These are phyloP conservation scores for Talaromyces trachyspermus DNA, from an alignment of 495 filamentous ascomycete genomes.

Conservation along the genomic window DNA sequence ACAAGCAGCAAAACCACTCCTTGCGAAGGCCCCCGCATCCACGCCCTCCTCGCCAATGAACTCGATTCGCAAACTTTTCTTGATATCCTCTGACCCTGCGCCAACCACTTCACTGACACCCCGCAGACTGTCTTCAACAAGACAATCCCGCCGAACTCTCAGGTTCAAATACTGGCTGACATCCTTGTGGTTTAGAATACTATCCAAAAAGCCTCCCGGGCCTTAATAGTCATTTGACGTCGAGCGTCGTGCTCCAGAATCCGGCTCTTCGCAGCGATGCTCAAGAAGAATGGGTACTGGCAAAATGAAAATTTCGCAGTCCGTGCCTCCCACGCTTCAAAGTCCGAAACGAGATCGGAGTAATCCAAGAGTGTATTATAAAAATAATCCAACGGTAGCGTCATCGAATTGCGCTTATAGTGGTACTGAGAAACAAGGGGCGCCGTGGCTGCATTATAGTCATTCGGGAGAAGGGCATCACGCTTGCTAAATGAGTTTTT, in stretches of 20 bases:
- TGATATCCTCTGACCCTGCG: conserved; percentile 77
- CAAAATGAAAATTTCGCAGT: conserved; percentile 79
- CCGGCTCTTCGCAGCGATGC: conserved; percentile 88
- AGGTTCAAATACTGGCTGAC: conserved; percentile 76
- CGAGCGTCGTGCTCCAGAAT: conserved; percentile 87
- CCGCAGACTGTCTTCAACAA: conserved; percentile 85
- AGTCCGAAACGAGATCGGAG: conserved; percentile 78
- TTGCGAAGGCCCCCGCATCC: conserved; percentile 85
- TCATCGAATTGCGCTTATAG: conserved; percentile 25
- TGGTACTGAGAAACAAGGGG: conserved; percentile 6
- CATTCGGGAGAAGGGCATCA: conserved; percentile 17
- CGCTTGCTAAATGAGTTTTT: conserved; percentile 27
- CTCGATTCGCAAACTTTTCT: conserved; percentile 83
- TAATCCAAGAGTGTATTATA: conserved; percentile 85
- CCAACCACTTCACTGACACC: conserved; percentile 84
- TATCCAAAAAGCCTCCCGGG: conserved; percentile 90
- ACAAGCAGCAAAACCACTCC: conserved; percentile 95
- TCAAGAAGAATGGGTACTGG: conserved; percentile 90
- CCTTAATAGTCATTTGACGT: conserved; percentile 86
- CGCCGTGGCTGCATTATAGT: conserved; percentile 9
- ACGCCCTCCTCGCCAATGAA: conserved; percentile 88
- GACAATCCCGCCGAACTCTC: conserved; percentile 74
- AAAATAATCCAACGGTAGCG: conserved; percentile 74
- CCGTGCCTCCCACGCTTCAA: conserved; percentile 78
- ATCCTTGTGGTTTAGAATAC: conserved; percentile 64